phyloP scores from a whole-genome alignment of 805 yeast species.

The Myxozyma kluyveri region DNA sequence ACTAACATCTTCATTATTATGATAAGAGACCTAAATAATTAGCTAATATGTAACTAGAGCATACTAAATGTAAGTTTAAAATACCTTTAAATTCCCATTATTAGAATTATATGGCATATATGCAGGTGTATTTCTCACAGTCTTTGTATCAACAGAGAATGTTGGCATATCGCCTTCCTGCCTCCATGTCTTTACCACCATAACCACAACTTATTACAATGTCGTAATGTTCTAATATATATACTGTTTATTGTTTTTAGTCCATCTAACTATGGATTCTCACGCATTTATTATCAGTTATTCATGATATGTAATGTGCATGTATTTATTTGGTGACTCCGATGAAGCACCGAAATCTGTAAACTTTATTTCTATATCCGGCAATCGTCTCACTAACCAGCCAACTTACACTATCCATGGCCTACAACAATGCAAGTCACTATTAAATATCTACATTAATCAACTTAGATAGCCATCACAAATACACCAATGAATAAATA shows the following conservation, averaged over 20 bases:
- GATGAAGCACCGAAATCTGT: not conserved
- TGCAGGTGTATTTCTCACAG: conserved; percentile 20
- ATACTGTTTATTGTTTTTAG: not conserved
- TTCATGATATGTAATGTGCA: not conserved
- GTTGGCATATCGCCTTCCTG: conserved; percentile 13
- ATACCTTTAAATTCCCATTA: conserved; percentile 13
- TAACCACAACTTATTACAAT: not conserved
- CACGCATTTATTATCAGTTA: not conserved
- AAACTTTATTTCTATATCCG: not conserved
- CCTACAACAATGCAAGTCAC: too few relatives aligned
- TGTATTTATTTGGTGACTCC: not conserved
- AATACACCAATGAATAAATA: too few relatives aligned
- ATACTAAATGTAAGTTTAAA: not conserved
- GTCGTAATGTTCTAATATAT: not conserved
- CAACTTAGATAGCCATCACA: too few relatives aligned
- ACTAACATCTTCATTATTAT: conserved; percentile 69
- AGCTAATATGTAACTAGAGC: not conserved
- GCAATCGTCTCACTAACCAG: not conserved
- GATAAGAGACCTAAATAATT: conserved; percentile 60
- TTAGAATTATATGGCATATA: conserved; percentile 11
- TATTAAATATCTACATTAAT: too few relatives aligned
- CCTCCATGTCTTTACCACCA: conserved; percentile 27
- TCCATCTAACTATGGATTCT: too few relatives aligned
- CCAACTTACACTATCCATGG: not conserved
- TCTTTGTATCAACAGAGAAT: conserved; percentile 13